Conservation (phyloP, 2,329 filamentous ascomycete genomes). For the Chaetothyriales sp. region DNA sequence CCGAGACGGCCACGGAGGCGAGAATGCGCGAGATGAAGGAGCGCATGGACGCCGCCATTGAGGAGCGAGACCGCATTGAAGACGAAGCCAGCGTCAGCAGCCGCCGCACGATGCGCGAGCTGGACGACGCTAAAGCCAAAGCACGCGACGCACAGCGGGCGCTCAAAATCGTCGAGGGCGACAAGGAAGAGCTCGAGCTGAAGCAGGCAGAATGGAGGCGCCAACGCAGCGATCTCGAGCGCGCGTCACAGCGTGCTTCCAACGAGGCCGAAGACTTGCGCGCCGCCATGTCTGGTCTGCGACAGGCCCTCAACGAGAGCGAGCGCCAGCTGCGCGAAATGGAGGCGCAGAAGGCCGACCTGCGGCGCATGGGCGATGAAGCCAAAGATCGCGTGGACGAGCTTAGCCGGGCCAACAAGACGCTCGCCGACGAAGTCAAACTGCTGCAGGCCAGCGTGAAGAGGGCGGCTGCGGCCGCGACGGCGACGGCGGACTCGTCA, state of each 20-base stretch:
- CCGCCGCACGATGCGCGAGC: conserved; percentile 63
- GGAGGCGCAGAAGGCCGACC: conserved; percentile 66
- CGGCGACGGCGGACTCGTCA: conserved; percentile 21
- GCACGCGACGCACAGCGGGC: conserved; percentile 71
- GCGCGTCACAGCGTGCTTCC: conserved; percentile 51
- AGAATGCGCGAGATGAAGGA: conserved; percentile 81
- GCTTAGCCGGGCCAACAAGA: conserved; percentile 53
- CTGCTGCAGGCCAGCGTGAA: conserved; percentile 28
- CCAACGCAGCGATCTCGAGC: conserved; percentile 63
- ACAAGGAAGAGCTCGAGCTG: conserved; percentile 64
- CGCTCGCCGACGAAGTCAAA: conserved; percentile 46
- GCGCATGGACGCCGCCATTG: conserved; percentile 76
- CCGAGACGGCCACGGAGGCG: conserved; percentile 66
- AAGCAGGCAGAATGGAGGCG: conserved; percentile 61
- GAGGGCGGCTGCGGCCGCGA: too few species aligned
- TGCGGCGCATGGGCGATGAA: conserved; percentile 66
- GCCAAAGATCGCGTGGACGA: conserved; percentile 63
- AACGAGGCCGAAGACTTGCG: conserved; percentile 66
- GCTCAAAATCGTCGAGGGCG: conserved; percentile 54
- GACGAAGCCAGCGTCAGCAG: conserved; percentile 73
- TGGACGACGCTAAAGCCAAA: conserved; percentile 70
- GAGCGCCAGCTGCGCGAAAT: conserved; percentile 73
- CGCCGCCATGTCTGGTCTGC: conserved; percentile 61
- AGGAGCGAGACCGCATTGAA: conserved; percentile 84
- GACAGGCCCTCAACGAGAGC: conserved; percentile 69